Conservation (phyloP, 331 rosid species). For the Prunus yedoensis region DNA sequence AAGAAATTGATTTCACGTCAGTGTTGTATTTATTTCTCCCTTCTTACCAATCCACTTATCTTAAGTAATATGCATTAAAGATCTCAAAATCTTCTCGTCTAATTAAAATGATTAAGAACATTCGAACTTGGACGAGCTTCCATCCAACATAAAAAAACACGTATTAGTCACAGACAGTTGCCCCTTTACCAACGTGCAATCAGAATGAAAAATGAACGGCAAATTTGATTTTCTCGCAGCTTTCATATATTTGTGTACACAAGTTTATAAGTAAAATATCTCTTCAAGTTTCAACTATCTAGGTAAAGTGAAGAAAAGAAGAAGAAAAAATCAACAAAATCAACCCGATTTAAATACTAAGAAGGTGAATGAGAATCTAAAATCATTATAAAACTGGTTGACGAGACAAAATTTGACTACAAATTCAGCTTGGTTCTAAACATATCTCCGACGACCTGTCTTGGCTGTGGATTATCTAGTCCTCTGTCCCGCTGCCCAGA, state of each 20-base stretch:
- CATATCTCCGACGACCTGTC: constrained; percentile 61
- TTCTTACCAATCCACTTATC: too few relatives aligned
- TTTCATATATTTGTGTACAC: background rate
- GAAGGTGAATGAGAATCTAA: background rate
- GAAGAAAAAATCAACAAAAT: background rate
- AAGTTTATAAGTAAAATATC: background rate
- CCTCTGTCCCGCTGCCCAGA: constrained; percentile 95
- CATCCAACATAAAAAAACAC: too few relatives aligned
- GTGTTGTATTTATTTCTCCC: background rate
- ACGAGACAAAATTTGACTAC: background rate
- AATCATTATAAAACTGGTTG: background rate
- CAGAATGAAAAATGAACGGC: background rate
- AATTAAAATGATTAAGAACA: too few relatives aligned
- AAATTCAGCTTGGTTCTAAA: constrained; percentile 74
- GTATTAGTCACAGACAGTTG: too few relatives aligned
- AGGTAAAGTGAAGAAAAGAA: background rate
- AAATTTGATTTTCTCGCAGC: background rate
- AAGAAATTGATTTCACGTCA: background rate
- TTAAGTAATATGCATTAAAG: too few relatives aligned
- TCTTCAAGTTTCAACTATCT: background rate
- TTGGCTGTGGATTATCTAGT: constrained; percentile 81
- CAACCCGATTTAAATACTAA: background rate
- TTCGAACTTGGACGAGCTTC: too few relatives aligned
- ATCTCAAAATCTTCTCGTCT: too few relatives aligned
- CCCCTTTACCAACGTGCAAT: too few relatives aligned